Evolutionary conservation across 1,139 yeast species (phyloP), one percentile per base, ranked within the genome.

Genomic region (Geotrichum candidum): DNA sequence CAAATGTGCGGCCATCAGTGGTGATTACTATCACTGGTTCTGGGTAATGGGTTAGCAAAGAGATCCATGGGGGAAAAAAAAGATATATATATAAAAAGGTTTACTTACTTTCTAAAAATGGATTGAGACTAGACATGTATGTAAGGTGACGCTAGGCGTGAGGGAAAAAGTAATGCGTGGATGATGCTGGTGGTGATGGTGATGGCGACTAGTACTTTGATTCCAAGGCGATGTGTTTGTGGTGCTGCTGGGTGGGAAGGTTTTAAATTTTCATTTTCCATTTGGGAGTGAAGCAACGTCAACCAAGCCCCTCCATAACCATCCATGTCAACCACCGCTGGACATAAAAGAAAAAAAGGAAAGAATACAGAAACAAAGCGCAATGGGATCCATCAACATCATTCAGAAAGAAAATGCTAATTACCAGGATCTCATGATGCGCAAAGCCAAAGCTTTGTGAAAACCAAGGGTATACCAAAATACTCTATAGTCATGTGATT

Each of bases 1-100:
- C 62, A 22, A 62, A 61, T 1, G 61, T 60, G 27, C 64, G 53
- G 13, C 64, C 64, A 33, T 62, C 64, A 5, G 64, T 62, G 13
- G 64, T 62, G 38, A 62, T 57, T 1, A 62, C 54, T 25, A 60
- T 18, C 11, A 62, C 63, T n/a, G 53, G 51, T 23, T 59, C 64
- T 62, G 46, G 33, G 33, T 29, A 29, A 29, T 29, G 33, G 10
- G 10, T 29, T 29, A 29, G 33, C 18, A 51, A 45, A 25, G 13
- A 22, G 15, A 31, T 22, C 7, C 22, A 38, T 22, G 18, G 22
- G n/a, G 18, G 35, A 22, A 22, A 22, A 33, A 22, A 38, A 13
- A 50, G 51, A 2, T n/a, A 9, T 13, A 7, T 13, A 27, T 57
- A 15, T 11, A 25, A 22, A 33, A 13, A 6, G 18, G 11, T 31